These are phyloP conservation scores for Apiospora saccharicola DNA, from an alignment of 2,329 filamentous ascomycete genomes.

Conservation along the genomic window DNA sequence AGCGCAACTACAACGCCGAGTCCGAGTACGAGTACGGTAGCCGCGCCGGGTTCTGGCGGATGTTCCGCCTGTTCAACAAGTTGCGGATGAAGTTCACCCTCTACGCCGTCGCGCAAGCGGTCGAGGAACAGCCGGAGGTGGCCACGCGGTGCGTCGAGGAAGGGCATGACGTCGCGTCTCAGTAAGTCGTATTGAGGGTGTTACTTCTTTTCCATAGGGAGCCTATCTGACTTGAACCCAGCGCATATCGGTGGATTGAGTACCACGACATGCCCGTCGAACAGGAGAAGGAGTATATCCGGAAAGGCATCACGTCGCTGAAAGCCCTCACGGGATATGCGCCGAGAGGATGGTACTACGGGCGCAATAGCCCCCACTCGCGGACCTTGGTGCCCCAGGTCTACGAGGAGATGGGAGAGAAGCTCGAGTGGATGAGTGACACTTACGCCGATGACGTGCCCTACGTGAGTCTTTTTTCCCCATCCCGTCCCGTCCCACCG, in stretches of 20 bases:
- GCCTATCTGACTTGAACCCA: not conserved
- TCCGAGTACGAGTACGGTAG: slow-evolving; percentile 60
- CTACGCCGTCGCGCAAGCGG: slow-evolving; percentile 57
- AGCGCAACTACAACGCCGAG: slow-evolving; percentile 55
- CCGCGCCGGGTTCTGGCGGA: slow-evolving; percentile 56
- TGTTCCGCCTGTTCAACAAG: slow-evolving; percentile 57
- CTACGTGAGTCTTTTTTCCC: slow-evolving; percentile 41
- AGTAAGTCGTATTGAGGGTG: slow-evolving; percentile 35
- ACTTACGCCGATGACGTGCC: slow-evolving; percentile 63
- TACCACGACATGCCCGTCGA: slow-evolving; percentile 54
- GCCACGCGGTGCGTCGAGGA: slow-evolving; percentile 54
- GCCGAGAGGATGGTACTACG: slow-evolving; percentile 59
- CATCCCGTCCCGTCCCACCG: not conserved
- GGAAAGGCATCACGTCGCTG: slow-evolving; percentile 49
- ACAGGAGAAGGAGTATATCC: slow-evolving; percentile 56
- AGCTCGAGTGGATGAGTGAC: slow-evolving; percentile 57
- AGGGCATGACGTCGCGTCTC: slow-evolving; percentile 58
- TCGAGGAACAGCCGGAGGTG: slow-evolving; percentile 56
- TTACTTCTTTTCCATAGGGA: too few relatives aligned
- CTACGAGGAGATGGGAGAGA: slow-evolving; percentile 60
- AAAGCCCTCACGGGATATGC: slow-evolving; percentile 53
- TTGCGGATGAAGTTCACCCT: slow-evolving; percentile 58
- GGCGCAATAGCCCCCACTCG: slow-evolving; percentile 52
- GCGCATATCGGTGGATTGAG: slow-evolving; percentile 59
- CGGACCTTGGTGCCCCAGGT: slow-evolving; percentile 54